Evolutionary conservation across 1,284 basidiomycete genomes (phyloP), one percentile per base, ranked within the genome.

Genomic region (Fomitiporia mediterranea): DNA sequence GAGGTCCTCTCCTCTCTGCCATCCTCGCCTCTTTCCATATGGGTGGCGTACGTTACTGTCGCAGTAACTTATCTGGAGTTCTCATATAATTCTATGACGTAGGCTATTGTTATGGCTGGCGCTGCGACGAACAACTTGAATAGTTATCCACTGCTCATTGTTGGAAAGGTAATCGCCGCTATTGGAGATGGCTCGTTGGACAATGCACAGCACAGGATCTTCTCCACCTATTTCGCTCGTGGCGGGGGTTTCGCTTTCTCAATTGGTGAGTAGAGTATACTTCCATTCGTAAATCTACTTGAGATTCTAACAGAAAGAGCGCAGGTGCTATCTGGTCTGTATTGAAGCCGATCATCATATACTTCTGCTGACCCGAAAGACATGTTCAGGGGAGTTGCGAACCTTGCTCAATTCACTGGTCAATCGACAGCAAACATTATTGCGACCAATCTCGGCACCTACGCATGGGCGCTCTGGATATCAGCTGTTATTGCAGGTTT

Each of bases 121-220:
- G 69, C 70, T 0, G 69, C 73, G 17, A 75, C 73, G 37, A 72
- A 74, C 61, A 62, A 68, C 55, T 61, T 74, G 11, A 71, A 74
- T 61, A 74, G 70, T 63, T 75, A 75, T 59, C 66, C 71, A 4
- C 61, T 75, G 15, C 70, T 75, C 53, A 72, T 75, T 43, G 60
- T 71, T 19, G 74, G 74, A 48, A 75, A 75, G 59, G 72, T 75
- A 15, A 63, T 76, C 30, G 73, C 74, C 2, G 74, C 74, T 9
- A 71, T 76, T 55, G 74, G 74, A 2, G 74, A 75, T 60, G 73
- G 74, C 15, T 74, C 72, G 34, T 63, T 76, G 30, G 74, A 76
- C 63, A 76, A 75, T 57, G 74, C 74, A 5, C 74, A 76, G 62
- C 74, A 76, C 59, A 67, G 74, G 28, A 74, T 76, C 30, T 74